Conservation (phyloP, 306 rosid genomes). For the Gleditsia sinensis region DNA sequence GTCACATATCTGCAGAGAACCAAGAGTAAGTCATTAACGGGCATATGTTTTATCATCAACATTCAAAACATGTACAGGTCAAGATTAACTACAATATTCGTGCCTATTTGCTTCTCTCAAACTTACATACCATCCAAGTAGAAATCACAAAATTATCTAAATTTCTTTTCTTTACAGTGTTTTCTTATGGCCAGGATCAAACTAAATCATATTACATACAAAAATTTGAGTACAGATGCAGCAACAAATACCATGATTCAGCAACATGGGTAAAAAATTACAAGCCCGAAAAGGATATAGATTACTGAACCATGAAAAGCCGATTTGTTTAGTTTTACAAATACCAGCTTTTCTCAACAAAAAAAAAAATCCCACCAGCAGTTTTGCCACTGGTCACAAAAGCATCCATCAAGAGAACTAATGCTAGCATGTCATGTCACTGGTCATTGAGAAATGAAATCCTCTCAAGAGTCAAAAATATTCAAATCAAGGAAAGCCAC, state of each 20-base stretch:
- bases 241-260: neutral
- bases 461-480: neutral
- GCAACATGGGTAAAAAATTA: neutral
- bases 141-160: neutral
- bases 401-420: too few relatives aligned
- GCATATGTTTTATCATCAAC: conserved; percentile 6
- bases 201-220: neutral
- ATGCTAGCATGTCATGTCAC: too few relatives aligned
- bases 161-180: neutral
- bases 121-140: neutral
- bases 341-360: too few relatives aligned
- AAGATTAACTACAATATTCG: neutral
- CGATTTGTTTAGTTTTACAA: neutral
- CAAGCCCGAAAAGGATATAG: neutral
- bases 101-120: neutral
- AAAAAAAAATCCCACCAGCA: too few relatives aligned
- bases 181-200: neutral
- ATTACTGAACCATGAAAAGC: neutral
- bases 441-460: neutral
- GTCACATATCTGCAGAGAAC: conserved; percentile 71
- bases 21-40: conserved; percentile 8
- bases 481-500: neutral
- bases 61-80: neutral
- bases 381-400: too few relatives aligned
- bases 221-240: neutral